Evolutionary conservation across 345 rosid species (phyloP).

Genomic region (Excoecaria agallocha): DNA sequence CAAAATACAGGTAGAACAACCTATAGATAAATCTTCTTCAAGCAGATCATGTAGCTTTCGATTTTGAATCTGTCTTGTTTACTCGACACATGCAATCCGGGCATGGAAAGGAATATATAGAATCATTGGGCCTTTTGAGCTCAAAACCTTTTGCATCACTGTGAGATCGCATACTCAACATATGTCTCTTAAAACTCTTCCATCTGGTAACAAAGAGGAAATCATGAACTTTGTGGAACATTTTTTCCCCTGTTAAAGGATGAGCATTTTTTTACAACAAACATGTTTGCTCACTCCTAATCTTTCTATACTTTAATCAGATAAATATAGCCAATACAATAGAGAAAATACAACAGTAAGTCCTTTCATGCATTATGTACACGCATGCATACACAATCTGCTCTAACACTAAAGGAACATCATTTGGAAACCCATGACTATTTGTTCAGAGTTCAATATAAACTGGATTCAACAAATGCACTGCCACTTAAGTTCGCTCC

Average conservation of each 20-base stretch:
- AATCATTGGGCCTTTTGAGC: slow-evolving; percentile 82
- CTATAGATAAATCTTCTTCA: slow-evolving; percentile 10
- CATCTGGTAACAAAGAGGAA: slow-evolving; percentile 49
- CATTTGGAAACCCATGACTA: not conserved
- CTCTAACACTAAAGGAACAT: not conserved
- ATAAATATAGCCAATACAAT: too few relatives aligned
- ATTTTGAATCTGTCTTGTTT: slow-evolving; percentile 60
- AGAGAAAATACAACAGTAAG: too few relatives aligned
- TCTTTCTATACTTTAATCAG: not conserved
- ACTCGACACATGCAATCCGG: slow-evolving; percentile 93
- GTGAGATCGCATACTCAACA: slow-evolving; percentile 86
- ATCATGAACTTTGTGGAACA: too few relatives aligned
- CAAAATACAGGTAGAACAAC: slow-evolving; percentile 24
- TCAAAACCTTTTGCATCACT: slow-evolving; percentile 94
- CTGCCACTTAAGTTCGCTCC: not conserved
- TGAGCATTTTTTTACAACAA: not conserved
- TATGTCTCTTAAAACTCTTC: slow-evolving; percentile 86
- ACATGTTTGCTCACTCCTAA: not conserved
- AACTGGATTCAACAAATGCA: not conserved
- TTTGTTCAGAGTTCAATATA: not conserved
- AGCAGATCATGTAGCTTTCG: slow-evolving; percentile 36
- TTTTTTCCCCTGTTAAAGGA: not conserved
- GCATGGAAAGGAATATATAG: slow-evolving; percentile 86
- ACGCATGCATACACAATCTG: not conserved
- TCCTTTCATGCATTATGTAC: too few relatives aligned